Conservation (phyloP, 257 asterid genomes). For the Solanum piurae region DNA sequence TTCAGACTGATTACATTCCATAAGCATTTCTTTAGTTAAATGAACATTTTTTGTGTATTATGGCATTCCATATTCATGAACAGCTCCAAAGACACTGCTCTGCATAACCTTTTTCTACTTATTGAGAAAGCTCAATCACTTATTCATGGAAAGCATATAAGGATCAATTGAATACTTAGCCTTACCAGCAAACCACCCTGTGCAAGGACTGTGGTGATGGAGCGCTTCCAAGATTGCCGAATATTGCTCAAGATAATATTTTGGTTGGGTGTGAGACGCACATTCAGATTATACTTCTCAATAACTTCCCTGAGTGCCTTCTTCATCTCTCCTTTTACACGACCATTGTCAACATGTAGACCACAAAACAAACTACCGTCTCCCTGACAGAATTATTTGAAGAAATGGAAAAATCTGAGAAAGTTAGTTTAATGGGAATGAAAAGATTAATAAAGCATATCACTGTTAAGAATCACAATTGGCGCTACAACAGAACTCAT, state of each 20-base stretch:
- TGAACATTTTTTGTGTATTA: not conserved
- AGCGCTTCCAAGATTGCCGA: slow-evolving; percentile 72
- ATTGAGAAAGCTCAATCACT: not conserved
- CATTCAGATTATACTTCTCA: slow-evolving; percentile 79
- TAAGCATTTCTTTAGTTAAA: not conserved
- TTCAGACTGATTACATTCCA: not conserved
- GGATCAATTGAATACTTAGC: not conserved
- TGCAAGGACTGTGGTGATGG: slow-evolving; percentile 80
- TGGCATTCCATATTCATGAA: not conserved
- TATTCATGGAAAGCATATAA: not conserved
- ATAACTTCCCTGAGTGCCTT: slow-evolving; percentile 69
- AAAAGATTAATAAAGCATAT: not conserved
- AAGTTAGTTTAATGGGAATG: not conserved
- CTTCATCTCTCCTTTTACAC: slow-evolving; percentile 76
- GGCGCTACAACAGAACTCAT: not conserved
- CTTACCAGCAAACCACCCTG: slow-evolving; percentile 95
- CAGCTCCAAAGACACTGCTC: not conserved
- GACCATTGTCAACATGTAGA: slow-evolving; percentile 89
- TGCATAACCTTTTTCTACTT: not conserved
- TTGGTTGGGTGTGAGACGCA: slow-evolving; percentile 92
- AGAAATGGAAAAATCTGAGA: not conserved
- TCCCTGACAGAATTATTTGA: slow-evolving; percentile 44
- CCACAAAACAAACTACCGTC: slow-evolving; percentile 88
- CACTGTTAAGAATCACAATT: not conserved
- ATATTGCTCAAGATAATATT: slow-evolving; percentile 73